These are phyloP conservation scores for Beauveria pseudobassiana DNA, from an alignment of 2,329 filamentous ascomycete genomes.

Conservation along the genomic window DNA sequence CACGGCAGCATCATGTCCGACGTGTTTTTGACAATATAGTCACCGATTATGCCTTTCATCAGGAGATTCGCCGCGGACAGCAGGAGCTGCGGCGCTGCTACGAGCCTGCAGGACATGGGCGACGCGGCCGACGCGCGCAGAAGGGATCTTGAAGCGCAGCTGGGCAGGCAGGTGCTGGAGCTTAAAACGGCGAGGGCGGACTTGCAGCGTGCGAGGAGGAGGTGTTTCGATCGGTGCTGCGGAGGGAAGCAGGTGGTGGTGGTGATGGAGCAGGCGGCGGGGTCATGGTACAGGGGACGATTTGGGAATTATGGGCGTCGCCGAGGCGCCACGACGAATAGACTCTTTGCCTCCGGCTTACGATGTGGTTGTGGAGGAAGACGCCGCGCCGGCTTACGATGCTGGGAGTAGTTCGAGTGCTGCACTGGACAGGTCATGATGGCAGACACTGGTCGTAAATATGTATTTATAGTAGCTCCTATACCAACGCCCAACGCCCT, in stretches of 20 bases:
- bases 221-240: slow-evolving; percentile 21
- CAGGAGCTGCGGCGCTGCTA: slow-evolving; percentile 28
- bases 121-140: slow-evolving; percentile 25
- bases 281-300: not conserved
- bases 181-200: slow-evolving; percentile 27
- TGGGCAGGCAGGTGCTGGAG: slow-evolving; percentile 22
- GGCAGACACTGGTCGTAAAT: no score
- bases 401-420: no score
- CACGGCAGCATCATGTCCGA: slow-evolving; percentile 40
- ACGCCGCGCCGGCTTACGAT: not conserved
- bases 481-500: no score
- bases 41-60: slow-evolving; percentile 43
- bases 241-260: slow-evolving; percentile 11
- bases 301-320: no score
- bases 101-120: slow-evolving; percentile 25
- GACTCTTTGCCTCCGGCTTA: slow-evolving; percentile 1
- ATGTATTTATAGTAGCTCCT: no score
- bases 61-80: slow-evolving; percentile 40
- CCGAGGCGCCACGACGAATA: not conserved
- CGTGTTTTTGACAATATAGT: slow-evolving; percentile 49
- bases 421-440: no score
- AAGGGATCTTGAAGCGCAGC: slow-evolving; percentile 22
- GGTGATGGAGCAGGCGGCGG: not conserved
- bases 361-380: not conserved
- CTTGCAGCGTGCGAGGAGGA: slow-evolving; percentile 38